phyloP scores from a whole-genome alignment of 1,139 yeast genomes.

The Pichia sp. region DNA sequence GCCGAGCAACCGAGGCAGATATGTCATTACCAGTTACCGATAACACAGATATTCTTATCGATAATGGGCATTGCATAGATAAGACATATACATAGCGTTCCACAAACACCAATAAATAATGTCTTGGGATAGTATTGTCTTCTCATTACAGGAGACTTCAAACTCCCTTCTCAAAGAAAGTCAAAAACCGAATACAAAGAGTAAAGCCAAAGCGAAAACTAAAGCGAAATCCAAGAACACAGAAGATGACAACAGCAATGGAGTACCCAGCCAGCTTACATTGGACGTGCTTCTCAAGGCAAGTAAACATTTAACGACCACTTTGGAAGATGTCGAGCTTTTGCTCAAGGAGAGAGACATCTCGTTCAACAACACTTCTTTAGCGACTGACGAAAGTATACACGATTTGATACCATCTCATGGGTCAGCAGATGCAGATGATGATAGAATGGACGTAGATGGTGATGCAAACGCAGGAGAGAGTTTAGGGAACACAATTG shows the following conservation, averaged over 20 bases:
- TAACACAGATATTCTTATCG: too few species aligned
- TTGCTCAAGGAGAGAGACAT: not conserved
- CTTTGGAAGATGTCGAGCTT: conserved; percentile 3
- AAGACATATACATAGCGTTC: too few species aligned
- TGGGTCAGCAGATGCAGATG: not conserved
- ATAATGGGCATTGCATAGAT: too few species aligned
- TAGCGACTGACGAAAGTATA: conserved; percentile 2
- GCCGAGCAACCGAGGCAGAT: too few species aligned
- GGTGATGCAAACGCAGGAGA: not conserved
- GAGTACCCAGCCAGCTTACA: not conserved
- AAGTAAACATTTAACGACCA: not conserved
- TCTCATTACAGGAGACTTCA: conserved; percentile 1
- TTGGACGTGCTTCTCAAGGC: not conserved
- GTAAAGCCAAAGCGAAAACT: not conserved
- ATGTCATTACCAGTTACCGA: too few species aligned
- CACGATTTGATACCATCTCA: conserved; percentile 2
- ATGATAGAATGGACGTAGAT: not conserved
- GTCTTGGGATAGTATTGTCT: conserved; percentile 6
- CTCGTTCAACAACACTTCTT: not conserved
- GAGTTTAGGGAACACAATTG: not conserved
- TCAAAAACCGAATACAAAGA: not conserved
- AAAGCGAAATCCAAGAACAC: not conserved
- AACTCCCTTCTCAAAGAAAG: not conserved
- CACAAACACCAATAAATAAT: not conserved
- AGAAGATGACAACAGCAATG: not conserved